Percentiles rank a stretch among this genome's conserved stretches.
Conservation (phyloP, 495 filamentous ascomycete species). For the Trichoderma asperelloides region DNA sequence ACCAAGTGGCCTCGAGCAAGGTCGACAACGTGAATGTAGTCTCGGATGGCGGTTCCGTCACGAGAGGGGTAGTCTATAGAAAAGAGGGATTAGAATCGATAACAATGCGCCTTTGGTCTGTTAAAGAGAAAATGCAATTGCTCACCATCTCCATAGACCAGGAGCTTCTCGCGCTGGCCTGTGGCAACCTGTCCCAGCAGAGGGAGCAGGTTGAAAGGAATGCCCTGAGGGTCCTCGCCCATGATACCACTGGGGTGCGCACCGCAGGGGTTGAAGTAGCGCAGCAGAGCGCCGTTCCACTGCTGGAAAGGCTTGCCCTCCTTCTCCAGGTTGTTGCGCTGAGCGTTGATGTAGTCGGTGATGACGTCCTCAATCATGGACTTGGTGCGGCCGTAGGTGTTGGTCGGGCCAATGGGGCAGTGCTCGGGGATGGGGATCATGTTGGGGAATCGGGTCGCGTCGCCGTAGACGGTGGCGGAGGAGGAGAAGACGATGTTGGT, state of each 20-base stretch:
- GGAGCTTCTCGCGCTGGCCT: conserved; percentile 85
- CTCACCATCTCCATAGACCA: conserved; percentile 86
- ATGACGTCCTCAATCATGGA: conserved; percentile 83
- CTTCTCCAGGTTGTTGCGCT: conserved; percentile 77
- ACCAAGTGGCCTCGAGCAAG: conserved; percentile 82
- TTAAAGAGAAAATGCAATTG: background rate
- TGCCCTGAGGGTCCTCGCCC: conserved; percentile 94
- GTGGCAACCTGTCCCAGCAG: conserved; percentile 92
- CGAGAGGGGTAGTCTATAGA: conserved; percentile 74
- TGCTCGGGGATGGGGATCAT: conserved; percentile 99
- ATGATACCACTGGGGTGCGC: conserved; percentile 94
- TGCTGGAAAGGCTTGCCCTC: conserved; percentile 64
- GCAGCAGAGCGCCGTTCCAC: conserved; percentile 88
- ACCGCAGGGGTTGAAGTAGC: conserved; percentile 97
- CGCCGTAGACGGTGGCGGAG: conserved; percentile 94
- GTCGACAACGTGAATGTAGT: conserved; percentile 80
- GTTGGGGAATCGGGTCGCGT: conserved; percentile 89
- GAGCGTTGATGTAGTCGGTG: conserved; percentile 78
- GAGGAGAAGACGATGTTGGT: conserved; percentile 96
- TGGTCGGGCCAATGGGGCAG: conserved; percentile 92
- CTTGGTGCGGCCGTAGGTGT: conserved; percentile 96
- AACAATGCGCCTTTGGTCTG: background rate
- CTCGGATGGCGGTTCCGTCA: conserved; percentile 68
- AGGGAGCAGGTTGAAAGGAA: conserved; percentile 92
- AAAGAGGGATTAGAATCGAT: background rate